Conservation (phyloP, 805 yeast species). For the Kluyveromyces aestuarii region DNA sequence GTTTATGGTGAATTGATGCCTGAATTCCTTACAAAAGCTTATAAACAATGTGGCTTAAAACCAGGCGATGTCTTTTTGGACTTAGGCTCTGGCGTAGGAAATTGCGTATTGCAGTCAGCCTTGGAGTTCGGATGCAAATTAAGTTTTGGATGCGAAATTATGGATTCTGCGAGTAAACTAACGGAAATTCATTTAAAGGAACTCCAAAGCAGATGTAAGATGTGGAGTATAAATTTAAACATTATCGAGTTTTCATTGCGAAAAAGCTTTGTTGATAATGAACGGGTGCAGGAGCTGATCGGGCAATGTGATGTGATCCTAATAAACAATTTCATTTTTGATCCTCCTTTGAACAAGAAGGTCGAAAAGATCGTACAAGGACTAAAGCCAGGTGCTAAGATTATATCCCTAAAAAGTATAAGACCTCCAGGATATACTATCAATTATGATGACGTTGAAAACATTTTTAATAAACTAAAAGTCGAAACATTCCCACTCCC, state of each 20-base stretch:
- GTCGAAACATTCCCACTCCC: slow-evolving; percentile 58
- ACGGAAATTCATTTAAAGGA: slow-evolving; percentile 54
- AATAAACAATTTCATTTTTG: slow-evolving; percentile 78
- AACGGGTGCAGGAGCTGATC: slow-evolving; percentile 43
- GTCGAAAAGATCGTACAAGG: slow-evolving; percentile 58
- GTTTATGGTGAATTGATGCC: slow-evolving; percentile 92
- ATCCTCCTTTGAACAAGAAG: slow-evolving; percentile 57
- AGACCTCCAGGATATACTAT: slow-evolving; percentile 67
- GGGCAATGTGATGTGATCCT: slow-evolving; percentile 61
- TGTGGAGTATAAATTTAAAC: slow-evolving; percentile 59
- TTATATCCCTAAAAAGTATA: slow-evolving; percentile 70
- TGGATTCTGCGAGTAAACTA: slow-evolving; percentile 69
- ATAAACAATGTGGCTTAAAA: slow-evolving; percentile 46
- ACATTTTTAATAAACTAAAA: slow-evolving; percentile 53
- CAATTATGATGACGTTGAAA: slow-evolving; percentile 40
- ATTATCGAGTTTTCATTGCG: slow-evolving; percentile 47
- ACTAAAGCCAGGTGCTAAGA: slow-evolving; percentile 63
- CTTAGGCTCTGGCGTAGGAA: slow-evolving; percentile 91
- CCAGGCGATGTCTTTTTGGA: slow-evolving; percentile 63
- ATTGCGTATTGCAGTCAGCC: slow-evolving; percentile 83
- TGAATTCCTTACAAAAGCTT: slow-evolving; percentile 57
- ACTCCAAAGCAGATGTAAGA: slow-evolving; percentile 44
- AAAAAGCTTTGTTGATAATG: slow-evolving; percentile 65
- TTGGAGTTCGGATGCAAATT: slow-evolving; percentile 66
- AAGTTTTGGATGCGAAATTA: slow-evolving; percentile 85